Evolutionary conservation across 2,329 filamentous ascomycete species (phyloP).

Genomic region (Exophiala lecanii-corni): DNA sequence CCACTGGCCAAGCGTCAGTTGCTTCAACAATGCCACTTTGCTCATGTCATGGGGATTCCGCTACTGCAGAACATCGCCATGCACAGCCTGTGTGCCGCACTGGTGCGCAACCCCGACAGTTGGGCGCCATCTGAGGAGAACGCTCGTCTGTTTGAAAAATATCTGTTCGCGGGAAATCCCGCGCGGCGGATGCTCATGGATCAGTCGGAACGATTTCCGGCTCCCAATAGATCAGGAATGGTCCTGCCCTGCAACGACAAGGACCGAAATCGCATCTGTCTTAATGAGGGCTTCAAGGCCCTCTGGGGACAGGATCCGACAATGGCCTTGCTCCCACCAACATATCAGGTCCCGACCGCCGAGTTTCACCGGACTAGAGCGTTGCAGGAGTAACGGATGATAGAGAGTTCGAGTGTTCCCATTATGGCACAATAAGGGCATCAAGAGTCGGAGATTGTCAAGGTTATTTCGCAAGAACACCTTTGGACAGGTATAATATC

Average conservation of each 20-base stretch:
- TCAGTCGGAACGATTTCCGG: not conserved
- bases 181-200: conserved; percentile 1
- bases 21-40: not conserved
- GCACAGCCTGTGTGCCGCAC: conserved; percentile 3
- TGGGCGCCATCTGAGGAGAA: conserved; percentile 1
- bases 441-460: too few species aligned
- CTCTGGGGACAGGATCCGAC: not conserved
- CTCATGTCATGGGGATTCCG: conserved; percentile 3
- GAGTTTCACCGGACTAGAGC: too few species aligned
- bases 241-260: not conserved
- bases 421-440: too few species aligned
- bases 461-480: too few species aligned
- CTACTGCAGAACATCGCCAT: conserved; percentile 4
- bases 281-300: not conserved
- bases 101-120: conserved; percentile 3
- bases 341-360: too few species aligned
- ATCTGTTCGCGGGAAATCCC: not conserved
- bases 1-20: not conserved
- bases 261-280: not conserved
- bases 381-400: too few species aligned
- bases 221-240: not conserved
- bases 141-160: not conserved
- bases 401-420: too few species aligned
- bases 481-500: too few species aligned
- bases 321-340: too few species aligned